Percentiles rank a stretch among this genome's conserved stretches.
Conservation (phyloP, 495 filamentous ascomycete genomes). For the Daldinia loculata region DNA sequence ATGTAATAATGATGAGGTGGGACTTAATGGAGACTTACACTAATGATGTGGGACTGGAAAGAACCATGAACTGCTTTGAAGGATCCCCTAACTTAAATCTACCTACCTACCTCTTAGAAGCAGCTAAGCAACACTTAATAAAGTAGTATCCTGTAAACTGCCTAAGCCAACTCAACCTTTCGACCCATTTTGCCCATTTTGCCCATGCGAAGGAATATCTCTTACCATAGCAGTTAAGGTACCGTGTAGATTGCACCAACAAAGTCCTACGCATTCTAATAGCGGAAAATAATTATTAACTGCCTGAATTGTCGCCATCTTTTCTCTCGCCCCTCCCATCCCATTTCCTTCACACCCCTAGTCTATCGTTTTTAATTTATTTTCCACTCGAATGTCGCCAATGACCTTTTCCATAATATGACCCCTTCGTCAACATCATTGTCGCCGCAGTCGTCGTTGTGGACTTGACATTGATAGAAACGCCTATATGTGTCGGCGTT, state of each 20-base stretch:
- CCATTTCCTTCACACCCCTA: conserved; percentile 27
- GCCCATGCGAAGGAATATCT: neutral
- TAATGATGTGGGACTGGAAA: neutral
- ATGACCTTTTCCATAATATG: conserved; percentile 28
- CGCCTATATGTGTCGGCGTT: conserved; percentile 1
- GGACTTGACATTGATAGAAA: conserved; percentile 3
- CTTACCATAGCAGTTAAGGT: neutral
- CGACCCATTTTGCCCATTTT: neutral
- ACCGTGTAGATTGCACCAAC: conserved; percentile 2
- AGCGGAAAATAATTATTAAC: conserved; percentile 16
- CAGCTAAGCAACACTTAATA: neutral
- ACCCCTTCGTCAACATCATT: conserved; percentile 10
- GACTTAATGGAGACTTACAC: neutral
- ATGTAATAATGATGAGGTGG: conserved; percentile 1
- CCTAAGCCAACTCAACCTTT: neutral
- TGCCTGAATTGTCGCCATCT: conserved; percentile 20
- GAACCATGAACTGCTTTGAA: conserved; percentile 11
- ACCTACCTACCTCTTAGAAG: neutral
- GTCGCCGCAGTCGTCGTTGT: conserved; percentile 16
- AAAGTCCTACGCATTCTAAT: neutral
- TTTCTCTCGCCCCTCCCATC: conserved; percentile 19
- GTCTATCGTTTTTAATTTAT: conserved; percentile 1
- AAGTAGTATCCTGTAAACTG: neutral
- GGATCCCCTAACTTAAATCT: conserved; percentile 18
- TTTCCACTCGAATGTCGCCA: neutral